Evolutionary conservation across 179 eudicot species (phyloP), one percentile per base, ranked within the genome.

Genomic region (Gypsophila paniculata): DNA sequence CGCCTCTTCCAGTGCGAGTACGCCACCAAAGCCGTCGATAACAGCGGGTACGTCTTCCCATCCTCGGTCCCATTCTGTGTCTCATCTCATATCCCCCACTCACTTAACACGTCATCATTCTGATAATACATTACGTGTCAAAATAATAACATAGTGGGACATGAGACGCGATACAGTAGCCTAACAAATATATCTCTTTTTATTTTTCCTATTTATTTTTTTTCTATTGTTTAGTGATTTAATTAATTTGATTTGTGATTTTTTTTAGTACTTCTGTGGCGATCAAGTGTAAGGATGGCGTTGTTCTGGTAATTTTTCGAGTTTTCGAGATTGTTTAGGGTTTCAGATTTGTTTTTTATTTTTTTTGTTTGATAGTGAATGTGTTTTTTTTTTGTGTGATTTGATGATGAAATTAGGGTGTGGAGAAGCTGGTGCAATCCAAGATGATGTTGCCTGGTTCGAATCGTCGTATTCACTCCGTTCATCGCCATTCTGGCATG

Each of bases 391-490:
- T 58, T 54, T 5, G 23, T 54, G 22, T 54, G 55, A 9, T 58
- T 58, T 58, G 10, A 58, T 58, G 8, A 0, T 42, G 1, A 9
- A n/a, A 7, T 1, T 21, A 58, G 98, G 98, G 97, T 25, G 98
- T 91, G 75, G 97, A 91, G 87, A 91, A 91, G 82, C 82, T 91
- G 36, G 88, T 93, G 53, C 89, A 89, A 29, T 93, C 98, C 3
- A 91, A 91, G 84, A 91, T 91, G 97, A 88, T 91, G 97, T 72
- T 91, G 23, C 91, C 97, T 1, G 97, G 97, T 4, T 93, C 98
- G 18, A 93, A 91, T 78, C 83, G 98, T 4, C 79, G 98, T 78
- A 88, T 91, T 21, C 98, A 93, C 70, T 79, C 98, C 15, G 96
- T 91, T 72, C 91, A 89, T 72, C 93, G 96, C 17, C 93, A 91